Evolutionary conservation across 2,329 filamentous ascomycete species (phyloP).

Genomic region (Zymoseptoria passerinii): DNA sequence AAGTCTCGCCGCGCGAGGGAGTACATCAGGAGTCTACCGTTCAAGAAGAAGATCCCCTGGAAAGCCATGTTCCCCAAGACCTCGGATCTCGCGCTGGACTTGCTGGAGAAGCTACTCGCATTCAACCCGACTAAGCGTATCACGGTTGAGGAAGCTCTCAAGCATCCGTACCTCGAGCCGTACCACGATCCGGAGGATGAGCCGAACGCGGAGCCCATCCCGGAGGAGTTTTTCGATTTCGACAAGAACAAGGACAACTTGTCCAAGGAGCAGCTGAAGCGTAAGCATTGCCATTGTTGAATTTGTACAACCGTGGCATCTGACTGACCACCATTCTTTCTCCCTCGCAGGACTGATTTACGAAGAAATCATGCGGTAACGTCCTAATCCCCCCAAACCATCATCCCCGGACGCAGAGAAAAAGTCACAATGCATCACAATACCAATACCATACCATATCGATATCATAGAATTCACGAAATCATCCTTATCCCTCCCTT

Average conservation of each 20-base stretch:
- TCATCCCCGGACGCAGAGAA: neutral
- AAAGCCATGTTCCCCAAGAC: constrained; percentile 96
- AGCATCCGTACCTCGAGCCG: constrained; percentile 95
- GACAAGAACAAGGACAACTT: constrained; percentile 99
- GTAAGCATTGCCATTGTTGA: constrained; percentile 39
- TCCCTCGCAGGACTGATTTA: constrained; percentile 67
- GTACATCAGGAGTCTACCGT: constrained; percentile 65
- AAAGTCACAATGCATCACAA: neutral
- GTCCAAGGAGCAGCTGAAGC: constrained; percentile 96
- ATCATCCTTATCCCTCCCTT: neutral
- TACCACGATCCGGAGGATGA: constrained; percentile 99
- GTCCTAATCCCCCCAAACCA: constrained; percentile 1
- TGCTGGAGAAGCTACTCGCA: constrained; percentile 88
- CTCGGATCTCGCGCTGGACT: constrained; percentile 89
- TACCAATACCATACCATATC: neutral
- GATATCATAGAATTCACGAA: neutral
- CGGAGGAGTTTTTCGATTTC: constrained; percentile 99
- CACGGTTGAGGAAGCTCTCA: constrained; percentile 91
- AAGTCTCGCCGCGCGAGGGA: constrained; percentile 94
- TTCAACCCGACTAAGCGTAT: constrained; percentile 99
- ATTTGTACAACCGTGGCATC: neutral
- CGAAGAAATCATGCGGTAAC: constrained; percentile 82
- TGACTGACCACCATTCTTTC: neutral
- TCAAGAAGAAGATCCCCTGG: constrained; percentile 81
- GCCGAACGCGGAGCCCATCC: constrained; percentile 90